Base-by-base conservation (phyloP, 371 early-diverging fungal genomes). In the Syncephalastrum monosporum region DNA sequence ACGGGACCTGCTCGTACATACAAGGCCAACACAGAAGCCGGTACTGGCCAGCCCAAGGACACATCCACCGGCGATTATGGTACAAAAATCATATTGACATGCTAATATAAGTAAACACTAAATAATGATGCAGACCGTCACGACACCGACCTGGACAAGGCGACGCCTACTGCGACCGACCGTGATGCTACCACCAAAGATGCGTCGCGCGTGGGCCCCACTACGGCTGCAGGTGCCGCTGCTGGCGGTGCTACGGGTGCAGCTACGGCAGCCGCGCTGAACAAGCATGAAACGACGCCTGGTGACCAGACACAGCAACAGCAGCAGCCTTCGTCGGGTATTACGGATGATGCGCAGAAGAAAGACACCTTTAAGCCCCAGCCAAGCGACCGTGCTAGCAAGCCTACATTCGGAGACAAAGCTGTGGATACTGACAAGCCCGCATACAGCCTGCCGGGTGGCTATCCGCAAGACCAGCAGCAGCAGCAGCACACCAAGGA, bases 211-310 rank as follows among this genome's bases (percentile, higher is more conserved):
- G 21, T 14, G 21, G 21, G 48, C 4, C 16, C 24, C 48, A 23
- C 17, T 48, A 48, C 21, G 3, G 48, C 48, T 48, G 48, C 25
- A 25, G 51, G 51, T 17, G 14, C n/a, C 19, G 51, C 29, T 29
- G 17, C 29, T 10, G 50, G 50, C 16, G 50, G 41, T 38, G 53
- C 41, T 2, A 42, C 53, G 19, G 53, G 53, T 12, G 53, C 42
- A 38, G 38, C 53, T 13, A 16, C 17, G 0, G 53, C 42, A 19
- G 53, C 19, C 38, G 14, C 12, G 38, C 10, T 33, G 38, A 10
- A 33, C 38, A 33, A 33, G 38, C 38, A 33, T 10, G 38, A 33
- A 0, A 33, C 38, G 38, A 33, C 38, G 38, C 38, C 38, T 33
- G 10, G 12, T 17, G 24, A 51, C 16, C 29, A 12, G 5, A 38